These are phyloP conservation scores for Cercospora sp. DNA, from an alignment of 2,329 filamentous ascomycete species.

Conservation along the genomic window DNA sequence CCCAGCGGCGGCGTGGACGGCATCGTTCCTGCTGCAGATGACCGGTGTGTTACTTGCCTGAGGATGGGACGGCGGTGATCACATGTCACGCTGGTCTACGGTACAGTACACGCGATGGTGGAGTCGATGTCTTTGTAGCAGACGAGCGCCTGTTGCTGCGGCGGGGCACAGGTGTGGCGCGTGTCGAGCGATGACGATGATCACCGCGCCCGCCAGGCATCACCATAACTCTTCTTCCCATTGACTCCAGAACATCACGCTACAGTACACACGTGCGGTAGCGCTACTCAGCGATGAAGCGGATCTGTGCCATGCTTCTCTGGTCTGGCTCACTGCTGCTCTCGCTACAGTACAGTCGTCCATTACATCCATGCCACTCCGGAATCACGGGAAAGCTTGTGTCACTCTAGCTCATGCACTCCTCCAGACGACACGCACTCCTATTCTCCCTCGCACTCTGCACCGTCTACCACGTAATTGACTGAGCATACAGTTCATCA, in stretches of 20 bases:
- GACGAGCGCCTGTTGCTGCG: background rate
- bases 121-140: background rate
- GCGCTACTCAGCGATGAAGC: background rate
- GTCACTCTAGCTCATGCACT: background rate
- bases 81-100: background rate
- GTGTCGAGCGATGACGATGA: conserved; percentile 6
- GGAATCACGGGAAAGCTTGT: background rate
- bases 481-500: background rate
- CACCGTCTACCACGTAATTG: background rate
- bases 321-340: background rate
- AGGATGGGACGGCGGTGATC: background rate
- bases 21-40: conserved; percentile 13
- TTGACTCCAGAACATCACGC: background rate
- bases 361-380: background rate
- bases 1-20: conserved; percentile 21
- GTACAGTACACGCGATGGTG: background rate
- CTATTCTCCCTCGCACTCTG: background rate
- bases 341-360: background rate
- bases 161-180: conserved; percentile 4
- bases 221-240: background rate
- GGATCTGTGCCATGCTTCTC: background rate
- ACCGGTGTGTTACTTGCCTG: background rate
- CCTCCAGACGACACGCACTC: background rate
- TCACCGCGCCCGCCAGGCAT: background rate
- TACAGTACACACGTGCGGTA: background rate